Base-by-base conservation (phyloP, 2,329 filamentous ascomycete species). In the Sporothrix variecibatus region DNA sequence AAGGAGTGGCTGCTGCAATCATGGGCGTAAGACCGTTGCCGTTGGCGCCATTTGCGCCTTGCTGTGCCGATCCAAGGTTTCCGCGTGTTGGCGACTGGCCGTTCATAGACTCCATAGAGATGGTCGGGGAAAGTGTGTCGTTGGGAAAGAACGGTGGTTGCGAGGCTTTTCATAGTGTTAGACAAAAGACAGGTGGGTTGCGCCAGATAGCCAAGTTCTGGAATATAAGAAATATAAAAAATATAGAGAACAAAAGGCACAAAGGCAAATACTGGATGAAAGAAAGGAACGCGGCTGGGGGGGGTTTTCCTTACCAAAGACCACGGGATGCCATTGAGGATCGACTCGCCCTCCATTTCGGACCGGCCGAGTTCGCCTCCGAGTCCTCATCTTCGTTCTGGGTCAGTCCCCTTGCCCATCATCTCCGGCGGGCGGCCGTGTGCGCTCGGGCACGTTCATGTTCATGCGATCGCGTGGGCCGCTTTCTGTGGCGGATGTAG, bases 361-460 rank as follows among this genome's bases (percentile, higher is more conserved):
- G 92, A 94, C 26, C n/a, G n/a, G 93, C 93, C n/a, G 95, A 98
- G 73, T 89, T 92, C 38, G 86, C 86, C 76, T 94, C 93, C 73
- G 96, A 95, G 79, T 97, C 94, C 71, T 97, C 94, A 77, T 97
- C 94, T 80, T 98, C 95, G 75, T 96, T 93, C 77, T 94, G 91
- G 77, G 91, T 89, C 72, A 90, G 90, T 20, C 94, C 94, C 75
- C 93, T 89, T 58, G 94, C 94, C 94, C 90, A 97, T 94, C 86
- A 98, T 88, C 83, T 98, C 95, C 3, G 94, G 90, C 1, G 96
- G 96, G 96, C 6, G 94, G 94, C 74, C 95, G 90, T 15, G 95
- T 97, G 81, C 94, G 93, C 74, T 97, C 94, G 26, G 95, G 95
- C 72, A 98, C 91, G 80, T 90, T 92, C 76, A 97, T 91, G 81